Base-by-base conservation (phyloP, 148 eudicot species). In the Silene uniflora region DNA sequence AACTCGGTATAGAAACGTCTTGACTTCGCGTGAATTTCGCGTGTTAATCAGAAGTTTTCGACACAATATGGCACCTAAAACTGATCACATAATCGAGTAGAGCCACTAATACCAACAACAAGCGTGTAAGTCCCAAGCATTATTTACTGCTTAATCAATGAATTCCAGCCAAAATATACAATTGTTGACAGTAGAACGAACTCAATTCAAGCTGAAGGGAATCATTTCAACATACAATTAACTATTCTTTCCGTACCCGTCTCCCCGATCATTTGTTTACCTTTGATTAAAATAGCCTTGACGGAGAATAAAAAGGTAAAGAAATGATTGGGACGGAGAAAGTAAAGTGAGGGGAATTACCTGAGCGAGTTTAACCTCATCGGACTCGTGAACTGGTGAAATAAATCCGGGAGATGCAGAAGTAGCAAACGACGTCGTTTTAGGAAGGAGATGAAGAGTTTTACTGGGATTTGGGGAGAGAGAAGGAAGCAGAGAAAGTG, bases 351-450 rank as follows among this genome's bases (percentile, higher is more conserved):
- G 35, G 69, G 0, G 21, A 35, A 52, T 71, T 39, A 93, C 98
- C 96, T 87, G 91, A 78, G 91, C 91, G 75, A 93, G 93, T 76
- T 91, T 93, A 73, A 87, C 91, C 69, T 88, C 86, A 7, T 93
- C 98, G 56, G 93, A 79, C 10, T 86, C 91, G 73, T 87, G 91
- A 69, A 22, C 39, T 18, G 86, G 84, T 19, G 88, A 73, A 82
- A 72, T 49, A 19, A 71, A 84, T 60, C 76, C 78, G 17, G 87
- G 24, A 27, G 94, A 78, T 74, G 66, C 67, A 46, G 90, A 78
- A 19, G 88, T 39, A 7, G 22, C 49, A n/a, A 39, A 70, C 39
- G 90, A 75, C 74, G 90, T 85, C 72, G 74, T 62, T 62, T 73
- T 24, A 12, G 82, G 80, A 14, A 73, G 56, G 62, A 58, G 71